Conservation (phyloP, 441 rosid genomes). For the Adansonia gregorii region DNA sequence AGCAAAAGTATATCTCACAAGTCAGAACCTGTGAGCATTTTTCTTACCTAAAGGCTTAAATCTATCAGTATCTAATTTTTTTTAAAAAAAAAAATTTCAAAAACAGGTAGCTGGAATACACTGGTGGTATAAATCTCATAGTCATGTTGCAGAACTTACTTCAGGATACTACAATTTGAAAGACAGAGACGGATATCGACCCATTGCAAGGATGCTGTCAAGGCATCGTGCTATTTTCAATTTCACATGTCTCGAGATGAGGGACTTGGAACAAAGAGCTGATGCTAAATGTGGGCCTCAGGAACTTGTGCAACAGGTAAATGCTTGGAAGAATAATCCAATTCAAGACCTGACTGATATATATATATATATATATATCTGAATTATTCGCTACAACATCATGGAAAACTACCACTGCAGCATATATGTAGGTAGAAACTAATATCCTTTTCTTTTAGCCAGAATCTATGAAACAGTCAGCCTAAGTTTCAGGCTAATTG, state of each 20-base stretch:
- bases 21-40: neutral
- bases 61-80: conserved; percentile 9
- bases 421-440: neutral
- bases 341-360: neutral
- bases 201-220: conserved; percentile 73
- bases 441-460: too few species aligned
- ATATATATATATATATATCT: neutral
- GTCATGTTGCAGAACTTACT: conserved; percentile 84
- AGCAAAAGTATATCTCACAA: conserved; percentile 51
- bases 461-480: too few species aligned
- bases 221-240: conserved; percentile 66
- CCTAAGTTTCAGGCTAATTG: neutral
- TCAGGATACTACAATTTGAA: conserved; percentile 73
- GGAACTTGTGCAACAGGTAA: conserved; percentile 73
- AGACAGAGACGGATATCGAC: conserved; percentile 76
- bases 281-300: conserved; percentile 67
- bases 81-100: too few species aligned
- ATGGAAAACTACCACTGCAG: neutral
- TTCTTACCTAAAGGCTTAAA: neutral
- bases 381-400: neutral
- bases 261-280: conserved; percentile 54
- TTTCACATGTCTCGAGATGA: conserved; percentile 91
- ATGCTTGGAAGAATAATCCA: neutral
- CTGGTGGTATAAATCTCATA: conserved; percentile 71
- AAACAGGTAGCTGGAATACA: conserved; percentile 78